Base-by-base conservation (phyloP, 306 rosid genomes). In the Trichosanthes cucumerina region DNA sequence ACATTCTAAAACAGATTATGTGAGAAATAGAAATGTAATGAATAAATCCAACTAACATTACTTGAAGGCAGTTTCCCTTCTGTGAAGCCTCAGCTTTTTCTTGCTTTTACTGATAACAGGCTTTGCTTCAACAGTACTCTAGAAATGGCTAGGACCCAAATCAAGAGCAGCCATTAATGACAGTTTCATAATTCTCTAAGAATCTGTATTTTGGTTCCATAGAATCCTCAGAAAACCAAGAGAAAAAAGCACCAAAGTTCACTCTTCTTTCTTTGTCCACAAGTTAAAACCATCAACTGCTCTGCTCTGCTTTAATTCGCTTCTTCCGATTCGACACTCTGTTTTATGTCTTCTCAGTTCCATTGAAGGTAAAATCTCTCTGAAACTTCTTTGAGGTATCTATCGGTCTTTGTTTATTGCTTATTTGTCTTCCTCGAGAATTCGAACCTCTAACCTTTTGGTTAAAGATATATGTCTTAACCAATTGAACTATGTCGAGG, bases 211-310 rank as follows among this genome's bases (percentile, higher is more conserved):
- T 70, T 44, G 76, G 76, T 70, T 44, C 6, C 21, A 43, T 44
- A 23, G 76, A 44, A 74, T 74, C 78, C 31, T 47, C 26, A 38
- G 23, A 12, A 56, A 76, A 19, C 10, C 1, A 31, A 36, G 18
- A 36, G 53, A 54, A 56, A 54, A 56, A 33, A 13, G 7, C 49
- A 31, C 31, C 49, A 54, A 38, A 56, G 8, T 36, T 76, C 73
- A 75, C 81, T 76, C 80, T 44, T 58, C 81, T 53, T 73, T 59
- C 76, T 84, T 41, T 68, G 15, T 65, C 24, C 21, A 34, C 8
- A 64, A 16, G 46, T 16, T 46, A 8, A 64, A 34, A 46, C 44
- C 24, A 34, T 16, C 46, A 34, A 64, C 46, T 66, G 26, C 47
- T 78, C 73, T 83, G 7, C 50, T 68, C 44, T 12, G 24, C 65